A percentile compares a stretch with the other conserved stretches of the same genome.
Conservation (phyloP, 1,284 basidiomycete species). For the Agroathelia rolfsii region DNA sequence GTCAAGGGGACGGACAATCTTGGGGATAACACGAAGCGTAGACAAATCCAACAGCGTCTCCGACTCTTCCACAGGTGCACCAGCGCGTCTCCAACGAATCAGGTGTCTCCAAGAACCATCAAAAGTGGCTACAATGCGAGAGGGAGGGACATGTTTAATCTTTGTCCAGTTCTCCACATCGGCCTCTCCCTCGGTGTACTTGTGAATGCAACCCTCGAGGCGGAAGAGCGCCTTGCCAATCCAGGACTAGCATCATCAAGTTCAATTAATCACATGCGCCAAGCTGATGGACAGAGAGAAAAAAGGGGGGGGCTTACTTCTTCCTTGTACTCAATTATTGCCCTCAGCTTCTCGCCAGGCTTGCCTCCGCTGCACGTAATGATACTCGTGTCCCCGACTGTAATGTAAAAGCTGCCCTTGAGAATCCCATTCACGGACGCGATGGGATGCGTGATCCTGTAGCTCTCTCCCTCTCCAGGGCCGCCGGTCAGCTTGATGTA, state of each 20-base stretch:
- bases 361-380: slow-evolving; percentile 74
- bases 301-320: slow-evolving; percentile 48
- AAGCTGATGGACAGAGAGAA: slow-evolving; percentile 1
- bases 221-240: slow-evolving; percentile 82
- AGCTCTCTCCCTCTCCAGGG: slow-evolving; percentile 71
- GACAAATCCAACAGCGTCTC: slow-evolving; percentile 71
- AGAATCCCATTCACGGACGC: slow-evolving; percentile 90
- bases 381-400: slow-evolving; percentile 71
- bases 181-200: slow-evolving; percentile 52
- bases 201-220: slow-evolving; percentile 86
- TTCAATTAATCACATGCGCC: slow-evolving; percentile 1
- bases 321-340: slow-evolving; percentile 92
- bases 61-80: slow-evolving; percentile 51
- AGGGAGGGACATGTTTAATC: slow-evolving; percentile 82
- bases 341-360: slow-evolving; percentile 54
- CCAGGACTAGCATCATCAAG: slow-evolving; percentile 80
- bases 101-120: slow-evolving; percentile 85
- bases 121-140: slow-evolving; percentile 70
- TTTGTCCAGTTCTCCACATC: slow-evolving; percentile 75
- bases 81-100: slow-evolving; percentile 74
- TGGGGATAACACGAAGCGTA: slow-evolving; percentile 69
- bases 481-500: slow-evolving; percentile 73
- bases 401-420: slow-evolving; percentile 85
- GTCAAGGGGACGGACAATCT: slow-evolving; percentile 74
- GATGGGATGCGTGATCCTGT: slow-evolving; percentile 84